Conservation (phyloP, 257 asterid species). For the Ajuga chamaepitys region DNA sequence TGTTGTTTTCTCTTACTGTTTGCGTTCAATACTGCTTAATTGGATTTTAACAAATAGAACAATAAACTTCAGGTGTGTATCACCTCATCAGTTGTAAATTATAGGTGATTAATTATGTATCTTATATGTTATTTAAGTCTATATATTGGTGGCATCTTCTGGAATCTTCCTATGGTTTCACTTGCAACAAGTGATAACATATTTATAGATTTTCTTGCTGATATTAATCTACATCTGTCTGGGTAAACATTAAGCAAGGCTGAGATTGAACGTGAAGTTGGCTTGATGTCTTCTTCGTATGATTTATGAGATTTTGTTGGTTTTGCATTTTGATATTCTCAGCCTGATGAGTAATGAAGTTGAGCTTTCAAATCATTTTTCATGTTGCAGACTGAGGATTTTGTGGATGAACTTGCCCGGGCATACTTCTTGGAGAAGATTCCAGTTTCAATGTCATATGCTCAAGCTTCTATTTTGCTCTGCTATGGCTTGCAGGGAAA, state of each 20-base stretch:
- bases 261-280: neutral
- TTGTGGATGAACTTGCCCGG: slow-evolving; percentile 56
- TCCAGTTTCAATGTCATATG: slow-evolving; percentile 68
- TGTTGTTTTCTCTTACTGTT: too few species aligned
- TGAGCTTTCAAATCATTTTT: neutral
- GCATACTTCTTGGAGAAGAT: slow-evolving; percentile 67
- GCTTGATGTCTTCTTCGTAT: neutral
- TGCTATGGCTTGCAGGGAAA: slow-evolving; percentile 83
- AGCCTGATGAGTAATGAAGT: neutral
- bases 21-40: too few species aligned
- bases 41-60: too few species aligned
- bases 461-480: slow-evolving; percentile 85
- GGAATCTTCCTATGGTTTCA: neutral
- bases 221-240: neutral
- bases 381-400: slow-evolving; percentile 42
- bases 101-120: neutral
- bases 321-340: neutral
- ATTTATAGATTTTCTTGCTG: neutral
- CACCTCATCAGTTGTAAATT: neutral
- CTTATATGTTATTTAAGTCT: neutral
- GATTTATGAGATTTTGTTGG: neutral
- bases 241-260: neutral
- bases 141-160: neutral
- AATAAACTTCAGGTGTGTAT: too few species aligned
- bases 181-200: neutral